Percentiles rank a stretch among this genome's conserved stretches.
Evolutionary conservation across 495 filamentous ascomycete genomes (phyloP).

Genomic region (Annulohypoxylon maeteangense): DNA sequence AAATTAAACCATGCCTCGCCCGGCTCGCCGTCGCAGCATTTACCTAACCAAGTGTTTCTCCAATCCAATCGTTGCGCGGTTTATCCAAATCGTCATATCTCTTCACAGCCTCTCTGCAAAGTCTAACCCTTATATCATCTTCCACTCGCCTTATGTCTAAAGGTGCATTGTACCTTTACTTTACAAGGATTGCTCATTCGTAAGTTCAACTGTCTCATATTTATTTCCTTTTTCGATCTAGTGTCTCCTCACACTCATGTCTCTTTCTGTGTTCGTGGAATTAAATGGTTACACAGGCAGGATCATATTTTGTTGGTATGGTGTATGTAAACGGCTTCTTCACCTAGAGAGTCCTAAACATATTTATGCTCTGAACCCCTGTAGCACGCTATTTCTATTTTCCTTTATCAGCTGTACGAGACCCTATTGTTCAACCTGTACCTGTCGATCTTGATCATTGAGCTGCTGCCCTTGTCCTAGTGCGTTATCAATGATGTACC

Average conservation of each 20-base stretch:
- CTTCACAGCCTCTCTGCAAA: background rate
- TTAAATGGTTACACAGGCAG: background rate
- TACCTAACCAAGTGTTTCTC: background rate
- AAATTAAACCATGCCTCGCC: background rate
- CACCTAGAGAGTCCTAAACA: background rate
- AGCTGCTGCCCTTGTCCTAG: conserved; percentile 2
- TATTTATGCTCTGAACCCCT: background rate
- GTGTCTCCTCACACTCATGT: background rate
- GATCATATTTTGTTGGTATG: background rate
- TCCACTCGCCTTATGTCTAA: background rate
- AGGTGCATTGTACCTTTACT: background rate
- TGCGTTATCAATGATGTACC: conserved; percentile 18
- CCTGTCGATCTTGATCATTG: conserved; percentile 30
- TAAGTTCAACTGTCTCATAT: background rate
- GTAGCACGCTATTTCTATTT: background rate
- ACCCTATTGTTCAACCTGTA: conserved; percentile 17
- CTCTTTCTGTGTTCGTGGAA: background rate
- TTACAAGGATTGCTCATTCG: background rate
- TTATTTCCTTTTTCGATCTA: background rate
- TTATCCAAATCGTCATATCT: background rate
- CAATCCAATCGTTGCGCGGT: background rate
- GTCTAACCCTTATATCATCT: background rate
- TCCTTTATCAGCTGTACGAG: background rate
- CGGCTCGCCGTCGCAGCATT: background rate
- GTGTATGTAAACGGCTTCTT: background rate